These are phyloP conservation scores for Zygoascus tannicola DNA, from an alignment of 805 yeast genomes.

Conservation along the genomic window DNA sequence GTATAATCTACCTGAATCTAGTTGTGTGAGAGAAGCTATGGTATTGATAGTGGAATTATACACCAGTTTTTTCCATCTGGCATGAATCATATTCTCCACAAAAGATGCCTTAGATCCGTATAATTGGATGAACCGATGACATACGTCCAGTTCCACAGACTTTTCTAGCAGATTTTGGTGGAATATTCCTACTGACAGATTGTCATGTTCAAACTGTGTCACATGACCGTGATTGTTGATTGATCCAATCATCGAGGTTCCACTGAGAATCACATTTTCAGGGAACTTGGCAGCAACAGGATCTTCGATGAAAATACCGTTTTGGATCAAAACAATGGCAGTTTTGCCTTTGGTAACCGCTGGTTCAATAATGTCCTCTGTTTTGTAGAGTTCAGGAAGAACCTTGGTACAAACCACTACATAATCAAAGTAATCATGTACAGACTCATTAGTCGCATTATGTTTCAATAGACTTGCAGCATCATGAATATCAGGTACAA, in stretches of 20 bases:
- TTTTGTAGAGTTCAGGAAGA: constrained; percentile 50
- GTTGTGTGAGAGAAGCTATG: constrained; percentile 45
- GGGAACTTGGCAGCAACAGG: constrained; percentile 48
- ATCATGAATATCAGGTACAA: constrained; percentile 33
- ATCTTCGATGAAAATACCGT: constrained; percentile 55
- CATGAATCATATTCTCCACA: constrained; percentile 36
- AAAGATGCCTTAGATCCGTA: constrained; percentile 23
- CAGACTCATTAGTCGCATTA: constrained; percentile 29
- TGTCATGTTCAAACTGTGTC: constrained; percentile 43
- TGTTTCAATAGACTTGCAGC: constrained; percentile 26
- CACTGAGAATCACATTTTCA: constrained; percentile 43
- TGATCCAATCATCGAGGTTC: constrained; percentile 56
- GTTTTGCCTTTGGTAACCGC: constrained; percentile 41
- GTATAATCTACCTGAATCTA: constrained; percentile 50
- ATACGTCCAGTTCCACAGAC: constrained; percentile 39
- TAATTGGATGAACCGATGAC: constrained; percentile 33
- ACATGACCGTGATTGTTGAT: constrained; percentile 43
- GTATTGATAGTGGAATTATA: constrained; percentile 65
- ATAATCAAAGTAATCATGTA: constrained; percentile 54
- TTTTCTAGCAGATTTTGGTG: constrained; percentile 31
- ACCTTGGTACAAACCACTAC: constrained; percentile 55
- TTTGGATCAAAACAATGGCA: constrained; percentile 50
- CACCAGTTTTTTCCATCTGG: constrained; percentile 58
- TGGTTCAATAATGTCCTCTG: constrained; percentile 43
- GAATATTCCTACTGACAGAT: constrained; percentile 36